These are phyloP conservation scores for Botrytis galanthina DNA, from an alignment of 2,329 filamentous ascomycete genomes.

Conservation along the genomic window DNA sequence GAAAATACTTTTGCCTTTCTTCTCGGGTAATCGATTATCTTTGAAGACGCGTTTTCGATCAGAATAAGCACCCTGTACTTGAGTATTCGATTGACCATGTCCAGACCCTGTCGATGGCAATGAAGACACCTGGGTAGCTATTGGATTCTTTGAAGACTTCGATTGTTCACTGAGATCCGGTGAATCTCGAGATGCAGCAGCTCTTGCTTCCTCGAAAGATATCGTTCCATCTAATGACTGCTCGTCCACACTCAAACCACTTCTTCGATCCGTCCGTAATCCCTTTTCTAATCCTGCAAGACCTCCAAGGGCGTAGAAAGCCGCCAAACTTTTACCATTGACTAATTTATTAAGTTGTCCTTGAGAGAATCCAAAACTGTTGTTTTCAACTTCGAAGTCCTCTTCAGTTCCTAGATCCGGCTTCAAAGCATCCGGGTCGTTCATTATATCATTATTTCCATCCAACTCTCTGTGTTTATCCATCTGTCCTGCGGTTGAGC, in stretches of 20 bases:
- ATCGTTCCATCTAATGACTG: constrained; percentile 59
- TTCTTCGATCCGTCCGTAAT: constrained; percentile 60
- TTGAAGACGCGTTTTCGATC: constrained; percentile 71
- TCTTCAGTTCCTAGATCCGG: constrained; percentile 71
- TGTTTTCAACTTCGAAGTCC: constrained; percentile 65
- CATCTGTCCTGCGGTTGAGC: constrained; percentile 39
- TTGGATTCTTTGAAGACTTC: constrained; percentile 40
- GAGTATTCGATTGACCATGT: neutral
- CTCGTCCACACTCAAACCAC: constrained; percentile 71
- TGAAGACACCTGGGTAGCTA: constrained; percentile 12
- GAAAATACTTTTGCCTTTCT: constrained; percentile 67
- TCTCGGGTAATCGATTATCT: constrained; percentile 65
- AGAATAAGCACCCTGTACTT: constrained; percentile 41
- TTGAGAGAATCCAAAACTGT: constrained; percentile 70
- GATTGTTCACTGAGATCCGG: constrained; percentile 28
- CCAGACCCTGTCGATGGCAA: neutral
- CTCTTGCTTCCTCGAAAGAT: constrained; percentile 61
- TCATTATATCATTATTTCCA: constrained; percentile 49
- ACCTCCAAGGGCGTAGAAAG: constrained; percentile 74
- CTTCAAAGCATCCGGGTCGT: constrained; percentile 44
- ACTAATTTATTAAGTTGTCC: constrained; percentile 74
- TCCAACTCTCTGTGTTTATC: constrained; percentile 41
- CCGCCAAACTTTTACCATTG: constrained; percentile 74
- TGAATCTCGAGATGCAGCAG: constrained; percentile 28
- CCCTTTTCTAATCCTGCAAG: constrained; percentile 71